Base-by-base conservation (phyloP, 1,284 basidiomycete species). In the Tremellales sp. region DNA sequence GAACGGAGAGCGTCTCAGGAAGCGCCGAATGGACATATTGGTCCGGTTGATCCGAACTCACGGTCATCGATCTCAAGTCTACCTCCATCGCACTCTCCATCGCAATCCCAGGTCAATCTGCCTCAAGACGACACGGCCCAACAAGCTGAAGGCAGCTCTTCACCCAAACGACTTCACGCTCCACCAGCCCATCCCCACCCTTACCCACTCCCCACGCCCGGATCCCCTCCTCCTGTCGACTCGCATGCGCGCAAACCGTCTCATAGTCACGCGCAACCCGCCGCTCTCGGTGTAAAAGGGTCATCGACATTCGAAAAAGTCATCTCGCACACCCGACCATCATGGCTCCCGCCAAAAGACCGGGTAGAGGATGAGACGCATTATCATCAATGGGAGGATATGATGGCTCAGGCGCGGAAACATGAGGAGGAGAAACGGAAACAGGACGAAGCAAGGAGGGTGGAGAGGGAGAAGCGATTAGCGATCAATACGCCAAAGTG, bases 341-440 rank as follows among this genome's bases (percentile, higher is more conserved):
- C 81, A 4, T 87, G 85, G 68, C 77, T 96, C 8, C 92, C 91
- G 17, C 91, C 91, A 1, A 96, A 96, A 69, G 76, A 77, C 47
- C 82, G 81, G 49, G 70, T 80, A 44, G 92, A 96, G 71, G 91
- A 96, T 67, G 75, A 80, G 49, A 86, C 83, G 57, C 91, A 97
- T 74, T 77, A 90, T 65, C 83, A 85, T 24, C 87, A 87, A 64
- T 97, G 91, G 89, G 83, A 90, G 65, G 74, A 79, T 37, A 94
- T 97, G 89, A 97, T 97, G 92, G 58, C 61, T 11, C 64, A 71
- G 37, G 58, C 68, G 7, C 45, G 62, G 36, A 62, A 69, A 40
- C 59, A 60, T 45, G 68, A 70, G 42, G 53, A 53, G 31, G 57
- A 67, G 54, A 49, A 54, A 12, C 13, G 56, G 24, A 64, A 65